A percentile compares a stretch with the other conserved stretches of the same genome.
Conservation (phyloP, 2,329 filamentous ascomycete species). For the Elsinoe australis region DNA sequence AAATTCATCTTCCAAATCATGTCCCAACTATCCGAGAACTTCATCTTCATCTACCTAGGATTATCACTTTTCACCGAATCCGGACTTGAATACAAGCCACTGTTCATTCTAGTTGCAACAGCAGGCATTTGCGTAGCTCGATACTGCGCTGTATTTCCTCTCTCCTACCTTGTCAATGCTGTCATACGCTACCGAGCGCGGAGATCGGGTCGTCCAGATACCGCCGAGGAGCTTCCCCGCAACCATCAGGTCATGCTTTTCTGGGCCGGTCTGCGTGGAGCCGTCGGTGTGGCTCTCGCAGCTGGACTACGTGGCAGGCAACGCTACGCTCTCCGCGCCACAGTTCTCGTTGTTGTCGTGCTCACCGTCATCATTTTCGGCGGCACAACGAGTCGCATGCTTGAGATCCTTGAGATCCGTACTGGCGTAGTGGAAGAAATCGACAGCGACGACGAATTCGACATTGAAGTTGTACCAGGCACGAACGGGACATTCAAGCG, state of each 20-base stretch:
- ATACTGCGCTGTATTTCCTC: constrained; percentile 89
- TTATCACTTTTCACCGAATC: constrained; percentile 90
- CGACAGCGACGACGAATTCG: constrained; percentile 96
- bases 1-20: constrained; percentile 96
- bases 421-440: constrained; percentile 96
- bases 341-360: constrained; percentile 94
- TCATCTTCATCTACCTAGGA: constrained; percentile 98
- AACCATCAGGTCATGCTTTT: constrained; percentile 99
- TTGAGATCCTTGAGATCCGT: constrained; percentile 92
- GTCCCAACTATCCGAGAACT: constrained; percentile 94
- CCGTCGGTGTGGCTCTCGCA: constrained; percentile 89
- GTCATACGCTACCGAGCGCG: constrained; percentile 80
- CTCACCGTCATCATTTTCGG: constrained; percentile 98
- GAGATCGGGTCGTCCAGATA: constrained; percentile 60
- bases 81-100: constrained; percentile 80
- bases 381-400: constrained; percentile 92
- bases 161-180: constrained; percentile 85
- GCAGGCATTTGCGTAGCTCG: constrained; percentile 85
- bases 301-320: constrained; percentile 70
- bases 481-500: constrained; percentile 70
- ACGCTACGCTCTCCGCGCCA: constrained; percentile 75
- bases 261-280: constrained; percentile 92
- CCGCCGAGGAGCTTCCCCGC: constrained; percentile 81
- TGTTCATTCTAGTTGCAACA: constrained; percentile 89
- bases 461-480: constrained; percentile 68